These are phyloP conservation scores for Acanthamoeba quina DNA, from an alignment of 208 protist species.

Conservation along the genomic window DNA sequence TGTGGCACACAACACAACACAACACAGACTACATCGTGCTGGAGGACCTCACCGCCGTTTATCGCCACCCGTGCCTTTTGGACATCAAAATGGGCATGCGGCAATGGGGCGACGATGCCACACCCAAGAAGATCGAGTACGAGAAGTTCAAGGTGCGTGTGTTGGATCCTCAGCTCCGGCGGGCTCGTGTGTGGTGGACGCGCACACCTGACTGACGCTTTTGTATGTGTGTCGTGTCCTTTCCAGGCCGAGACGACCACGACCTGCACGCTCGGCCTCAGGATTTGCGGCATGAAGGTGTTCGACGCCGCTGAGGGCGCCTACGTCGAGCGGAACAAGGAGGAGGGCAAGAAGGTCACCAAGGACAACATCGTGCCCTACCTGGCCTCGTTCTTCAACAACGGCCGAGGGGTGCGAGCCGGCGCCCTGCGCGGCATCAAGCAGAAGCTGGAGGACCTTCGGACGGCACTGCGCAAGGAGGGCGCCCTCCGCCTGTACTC, in stretches of 20 bases:
- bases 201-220: background rate
- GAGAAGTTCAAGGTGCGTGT: slow-evolving; percentile 27
- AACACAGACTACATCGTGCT: slow-evolving; percentile 57
- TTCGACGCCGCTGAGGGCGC: background rate
- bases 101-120: slow-evolving; percentile 10
- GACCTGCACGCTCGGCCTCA: slow-evolving; percentile 19
- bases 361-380: slow-evolving; percentile 22
- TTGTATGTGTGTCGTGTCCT: background rate
- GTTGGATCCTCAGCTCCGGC: background rate
- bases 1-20: background rate
- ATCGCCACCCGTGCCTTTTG: slow-evolving; percentile 23
- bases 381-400: slow-evolving; percentile 54
- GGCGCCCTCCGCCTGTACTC: slow-evolving; percentile 33
- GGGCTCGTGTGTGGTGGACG: background rate
- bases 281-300: slow-evolving; percentile 57
- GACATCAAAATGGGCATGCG: slow-evolving; percentile 54
- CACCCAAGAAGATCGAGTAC: slow-evolving; percentile 53
- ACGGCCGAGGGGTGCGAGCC: slow-evolving; percentile 15
- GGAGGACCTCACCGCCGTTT: slow-evolving; percentile 31
- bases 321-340: background rate
- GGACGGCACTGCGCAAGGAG: background rate
- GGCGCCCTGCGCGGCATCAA: background rate
- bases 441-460: background rate
- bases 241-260: slow-evolving; percentile 19
- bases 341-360: slow-evolving; percentile 36